These are phyloP conservation scores for Phylloporus sp. DNA, from an alignment of 768 basidiomycete species.

Conservation along the genomic window DNA sequence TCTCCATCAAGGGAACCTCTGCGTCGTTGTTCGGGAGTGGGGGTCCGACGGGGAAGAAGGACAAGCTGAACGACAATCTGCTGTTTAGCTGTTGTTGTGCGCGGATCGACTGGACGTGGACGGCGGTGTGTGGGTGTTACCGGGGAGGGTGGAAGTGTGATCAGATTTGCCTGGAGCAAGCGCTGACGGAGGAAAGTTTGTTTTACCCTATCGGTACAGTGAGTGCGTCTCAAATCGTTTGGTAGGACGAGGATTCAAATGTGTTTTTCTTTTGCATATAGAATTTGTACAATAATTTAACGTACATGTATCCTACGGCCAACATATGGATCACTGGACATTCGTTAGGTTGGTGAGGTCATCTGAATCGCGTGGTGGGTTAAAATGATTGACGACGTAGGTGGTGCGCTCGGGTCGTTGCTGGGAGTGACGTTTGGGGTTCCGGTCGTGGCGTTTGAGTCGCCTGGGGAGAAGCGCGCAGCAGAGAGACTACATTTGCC, in stretches of 20 bases:
- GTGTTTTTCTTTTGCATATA: slow-evolving; percentile 27
- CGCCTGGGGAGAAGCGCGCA: slow-evolving; percentile 83
- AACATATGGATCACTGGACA: slow-evolving; percentile 87
- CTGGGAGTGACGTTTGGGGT: slow-evolving; percentile 85
- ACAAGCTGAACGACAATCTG: slow-evolving; percentile 91
- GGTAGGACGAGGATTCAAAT: neutral
- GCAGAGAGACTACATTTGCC: slow-evolving; percentile 80
- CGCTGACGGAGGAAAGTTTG: slow-evolving; percentile 71
- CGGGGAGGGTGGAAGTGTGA: slow-evolving; percentile 77
- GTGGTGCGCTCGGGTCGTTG: slow-evolving; percentile 72
- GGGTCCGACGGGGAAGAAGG: slow-evolving; percentile 84
- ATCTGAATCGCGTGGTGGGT: neutral
- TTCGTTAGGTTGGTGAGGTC: slow-evolving; percentile 51
- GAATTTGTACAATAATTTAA: slow-evolving; percentile 93
- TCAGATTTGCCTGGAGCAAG: slow-evolving; percentile 67
- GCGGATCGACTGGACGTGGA: slow-evolving; percentile 87
- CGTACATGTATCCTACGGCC: slow-evolving; percentile 86
- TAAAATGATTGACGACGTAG: slow-evolving; percentile 25
- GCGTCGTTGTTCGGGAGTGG: slow-evolving; percentile 65
- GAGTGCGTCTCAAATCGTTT: slow-evolving; percentile 31
- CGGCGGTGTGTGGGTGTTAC: slow-evolving; percentile 88
- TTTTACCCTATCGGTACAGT: slow-evolving; percentile 92
- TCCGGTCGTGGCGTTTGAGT: slow-evolving; percentile 84
- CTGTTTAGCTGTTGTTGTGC: slow-evolving; percentile 96
- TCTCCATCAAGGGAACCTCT: slow-evolving; percentile 95